phyloP scores from a whole-genome alignment of 2,329 filamentous ascomycete genomes.

The Saccharata proteae region DNA sequence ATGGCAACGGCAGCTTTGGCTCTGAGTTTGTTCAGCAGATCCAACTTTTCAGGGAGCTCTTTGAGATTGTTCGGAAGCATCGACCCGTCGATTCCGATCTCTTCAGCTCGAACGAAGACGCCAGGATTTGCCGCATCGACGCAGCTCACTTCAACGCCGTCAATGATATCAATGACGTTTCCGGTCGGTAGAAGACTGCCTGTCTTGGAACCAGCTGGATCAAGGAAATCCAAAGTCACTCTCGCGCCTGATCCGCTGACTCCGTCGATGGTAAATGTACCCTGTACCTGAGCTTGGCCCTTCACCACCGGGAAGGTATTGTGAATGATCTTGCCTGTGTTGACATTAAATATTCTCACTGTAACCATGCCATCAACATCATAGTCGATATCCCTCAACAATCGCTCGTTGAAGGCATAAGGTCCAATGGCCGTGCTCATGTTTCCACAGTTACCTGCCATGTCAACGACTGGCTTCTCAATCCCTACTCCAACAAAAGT shows the following conservation, averaged over 20 bases:
- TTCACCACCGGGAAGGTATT: slow-evolving; percentile 43
- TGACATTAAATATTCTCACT: slow-evolving; percentile 57
- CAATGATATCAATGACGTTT: slow-evolving; percentile 39
- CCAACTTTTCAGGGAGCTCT: slow-evolving; percentile 36
- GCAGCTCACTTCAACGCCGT: slow-evolving; percentile 41
- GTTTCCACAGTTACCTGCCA: slow-evolving; percentile 64
- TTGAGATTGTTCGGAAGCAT: no score
- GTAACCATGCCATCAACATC: slow-evolving; percentile 25
- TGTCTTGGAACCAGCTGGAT: slow-evolving; percentile 52
- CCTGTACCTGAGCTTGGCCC: slow-evolving; percentile 35
- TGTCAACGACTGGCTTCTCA: slow-evolving; percentile 47
- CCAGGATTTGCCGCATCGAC: slow-evolving; percentile 54
- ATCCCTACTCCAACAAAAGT: slow-evolving; percentile 62
- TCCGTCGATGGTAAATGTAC: slow-evolving; percentile 51
- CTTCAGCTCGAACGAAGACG: slow-evolving; percentile 46
- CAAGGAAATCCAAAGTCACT: slow-evolving; percentile 48
- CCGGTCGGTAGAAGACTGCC: slow-evolving; percentile 51
- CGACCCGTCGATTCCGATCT: no score
- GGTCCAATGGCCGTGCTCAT: slow-evolving; percentile 58
- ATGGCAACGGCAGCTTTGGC: slow-evolving; percentile 46
- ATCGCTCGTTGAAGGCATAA: slow-evolving; percentile 45
- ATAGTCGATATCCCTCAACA: slow-evolving; percentile 28
- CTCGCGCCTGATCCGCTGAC: slow-evolving; percentile 46
- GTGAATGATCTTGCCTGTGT: slow-evolving; percentile 53
- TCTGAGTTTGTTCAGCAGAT: slow-evolving; percentile 45